Conservation (phyloP, 257 asterid species). For the Plantago major region DNA sequence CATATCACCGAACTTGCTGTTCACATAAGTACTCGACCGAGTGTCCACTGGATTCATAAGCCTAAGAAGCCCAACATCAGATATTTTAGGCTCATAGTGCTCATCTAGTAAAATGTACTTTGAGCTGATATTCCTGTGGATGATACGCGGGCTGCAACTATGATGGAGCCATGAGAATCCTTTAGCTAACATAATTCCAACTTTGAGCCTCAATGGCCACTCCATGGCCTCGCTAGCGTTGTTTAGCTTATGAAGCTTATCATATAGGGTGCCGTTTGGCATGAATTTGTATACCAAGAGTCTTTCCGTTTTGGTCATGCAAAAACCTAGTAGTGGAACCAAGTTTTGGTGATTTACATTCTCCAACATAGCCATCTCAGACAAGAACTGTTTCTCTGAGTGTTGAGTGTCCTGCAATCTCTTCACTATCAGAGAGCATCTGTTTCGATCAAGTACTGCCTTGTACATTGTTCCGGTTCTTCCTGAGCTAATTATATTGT, state of each 20-base stretch:
- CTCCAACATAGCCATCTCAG: slow-evolving; percentile 23
- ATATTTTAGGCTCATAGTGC: slow-evolving; percentile 23
- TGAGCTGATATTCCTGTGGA: slow-evolving; percentile 18
- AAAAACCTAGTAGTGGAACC: slow-evolving; percentile 28
- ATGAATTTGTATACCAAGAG: slow-evolving; percentile 32
- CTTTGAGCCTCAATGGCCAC: slow-evolving; percentile 20
- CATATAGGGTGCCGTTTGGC: slow-evolving; percentile 29
- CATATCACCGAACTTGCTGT: background rate
- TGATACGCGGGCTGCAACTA: slow-evolving; percentile 16
- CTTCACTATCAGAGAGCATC: slow-evolving; percentile 21
- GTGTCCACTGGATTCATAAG: background rate
- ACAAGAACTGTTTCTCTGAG: slow-evolving; percentile 6
- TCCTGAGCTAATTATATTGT: slow-evolving; percentile 15
- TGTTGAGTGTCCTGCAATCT: slow-evolving; percentile 9
- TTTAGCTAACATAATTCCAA: slow-evolving; percentile 25
- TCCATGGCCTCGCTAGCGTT: background rate
- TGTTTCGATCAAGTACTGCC: slow-evolving; percentile 22
- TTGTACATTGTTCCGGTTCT: slow-evolving; percentile 26
- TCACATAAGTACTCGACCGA: background rate
- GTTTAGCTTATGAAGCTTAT: slow-evolving; percentile 18
- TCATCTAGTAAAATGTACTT: slow-evolving; percentile 25
- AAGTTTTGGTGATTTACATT: slow-evolving; percentile 21
- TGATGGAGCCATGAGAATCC: slow-evolving; percentile 33
- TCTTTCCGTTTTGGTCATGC: slow-evolving; percentile 3
- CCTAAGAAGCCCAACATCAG: slow-evolving; percentile 18